phyloP scores from a whole-genome alignment of 2,329 filamentous ascomycete genomes.

The Apiospora saccharicola region DNA sequence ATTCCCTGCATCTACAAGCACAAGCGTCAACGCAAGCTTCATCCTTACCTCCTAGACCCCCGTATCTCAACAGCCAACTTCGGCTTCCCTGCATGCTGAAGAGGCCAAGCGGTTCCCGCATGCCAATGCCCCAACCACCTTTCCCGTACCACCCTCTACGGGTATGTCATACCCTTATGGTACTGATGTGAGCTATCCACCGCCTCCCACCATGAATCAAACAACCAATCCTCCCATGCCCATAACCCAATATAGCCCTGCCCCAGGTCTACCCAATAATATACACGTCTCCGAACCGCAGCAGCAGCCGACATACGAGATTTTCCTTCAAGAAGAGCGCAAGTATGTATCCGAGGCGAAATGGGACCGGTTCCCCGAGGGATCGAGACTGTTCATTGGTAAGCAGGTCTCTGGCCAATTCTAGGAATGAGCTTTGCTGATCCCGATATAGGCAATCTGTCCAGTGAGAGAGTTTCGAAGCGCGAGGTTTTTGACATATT shows the following conservation, averaged over 20 bases:
- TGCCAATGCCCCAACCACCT: conserved; percentile 36
- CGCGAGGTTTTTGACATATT: conserved; percentile 93
- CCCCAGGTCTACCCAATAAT: conserved; percentile 27
- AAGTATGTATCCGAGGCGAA: conserved; percentile 79
- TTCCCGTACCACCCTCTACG: conserved; percentile 40
- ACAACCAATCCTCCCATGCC: conserved; percentile 36
- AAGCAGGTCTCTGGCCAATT: conserved; percentile 40
- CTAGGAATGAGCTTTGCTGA: conserved; percentile 25
- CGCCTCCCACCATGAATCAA: conserved; percentile 36
- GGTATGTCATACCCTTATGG: conserved; percentile 46
- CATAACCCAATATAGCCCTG: conserved; percentile 29
- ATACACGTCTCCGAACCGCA: conserved; percentile 27
- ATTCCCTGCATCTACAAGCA: conserved; percentile 35
- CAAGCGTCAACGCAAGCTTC: conserved; percentile 42
- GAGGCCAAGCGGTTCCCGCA: conserved; percentile 41
- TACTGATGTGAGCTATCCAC: conserved; percentile 34
- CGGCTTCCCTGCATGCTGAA: conserved; percentile 42
- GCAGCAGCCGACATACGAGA: conserved; percentile 66
- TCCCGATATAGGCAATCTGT: conserved; percentile 76
- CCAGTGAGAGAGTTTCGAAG: conserved; percentile 92
- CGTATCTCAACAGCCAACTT: conserved; percentile 46
- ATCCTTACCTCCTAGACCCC: conserved; percentile 58
- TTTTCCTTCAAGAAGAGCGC: conserved; percentile 76
- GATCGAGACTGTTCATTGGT: conserved; percentile 84
- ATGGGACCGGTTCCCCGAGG: conserved; percentile 82